These are phyloP conservation scores for Trametes polyzona DNA, from an alignment of 1,284 basidiomycete genomes.

Conservation along the genomic window DNA sequence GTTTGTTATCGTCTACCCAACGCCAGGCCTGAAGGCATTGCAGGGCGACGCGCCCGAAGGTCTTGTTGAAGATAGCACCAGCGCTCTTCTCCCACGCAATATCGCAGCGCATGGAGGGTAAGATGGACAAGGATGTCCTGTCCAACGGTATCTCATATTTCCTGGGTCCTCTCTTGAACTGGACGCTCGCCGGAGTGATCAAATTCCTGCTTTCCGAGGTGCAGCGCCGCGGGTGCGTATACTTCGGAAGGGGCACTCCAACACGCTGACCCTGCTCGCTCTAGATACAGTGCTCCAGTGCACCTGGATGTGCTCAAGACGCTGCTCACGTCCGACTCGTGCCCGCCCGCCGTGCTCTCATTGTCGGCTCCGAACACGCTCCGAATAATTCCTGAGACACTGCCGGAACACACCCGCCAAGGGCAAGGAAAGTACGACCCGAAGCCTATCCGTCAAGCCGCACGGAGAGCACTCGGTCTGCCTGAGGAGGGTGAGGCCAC, in stretches of 20 bases:
- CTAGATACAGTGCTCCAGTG: constrained; percentile 38
- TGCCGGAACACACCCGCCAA: constrained; percentile 39
- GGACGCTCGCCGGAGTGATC: constrained; percentile 78
- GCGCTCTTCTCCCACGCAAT: constrained; percentile 70
- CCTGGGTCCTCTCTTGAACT: constrained; percentile 68
- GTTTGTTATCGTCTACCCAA: neutral
- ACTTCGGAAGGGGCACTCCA: neutral
- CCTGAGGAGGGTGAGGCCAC: constrained; percentile 42
- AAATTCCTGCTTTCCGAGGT: constrained; percentile 65
- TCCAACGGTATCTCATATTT: constrained; percentile 80
- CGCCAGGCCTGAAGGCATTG: neutral
- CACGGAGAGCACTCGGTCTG: constrained; percentile 47
- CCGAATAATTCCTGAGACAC: constrained; percentile 47
- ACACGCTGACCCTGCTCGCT: constrained; percentile 6
- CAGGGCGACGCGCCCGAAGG: constrained; percentile 60
- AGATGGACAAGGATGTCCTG: constrained; percentile 67
- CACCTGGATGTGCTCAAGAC: constrained; percentile 69
- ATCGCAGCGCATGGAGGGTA: constrained; percentile 46
- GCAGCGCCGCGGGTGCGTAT: constrained; percentile 55
- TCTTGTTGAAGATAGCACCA: constrained; percentile 65
- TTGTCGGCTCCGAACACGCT: constrained; percentile 65
- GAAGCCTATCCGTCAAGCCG: constrained; percentile 45
- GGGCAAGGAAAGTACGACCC: constrained; percentile 42
- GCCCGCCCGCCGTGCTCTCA: constrained; percentile 65
- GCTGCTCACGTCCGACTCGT: constrained; percentile 62